phyloP scores from a whole-genome alignment of 768 basidiomycete species.

The Boletus sensibilis region DNA sequence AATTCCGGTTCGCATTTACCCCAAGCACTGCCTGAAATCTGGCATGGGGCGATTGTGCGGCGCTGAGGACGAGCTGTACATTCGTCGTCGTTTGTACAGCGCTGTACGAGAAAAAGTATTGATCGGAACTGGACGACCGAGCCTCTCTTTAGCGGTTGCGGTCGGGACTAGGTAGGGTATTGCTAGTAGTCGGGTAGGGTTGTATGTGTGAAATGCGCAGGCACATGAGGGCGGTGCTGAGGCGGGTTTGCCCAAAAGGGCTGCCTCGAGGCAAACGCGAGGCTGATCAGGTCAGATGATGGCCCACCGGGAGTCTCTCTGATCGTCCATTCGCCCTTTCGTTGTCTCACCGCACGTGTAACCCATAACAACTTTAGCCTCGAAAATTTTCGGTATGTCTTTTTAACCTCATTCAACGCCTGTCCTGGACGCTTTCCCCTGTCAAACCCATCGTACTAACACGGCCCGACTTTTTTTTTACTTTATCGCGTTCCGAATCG shows the following conservation, averaged over 20 bases:
- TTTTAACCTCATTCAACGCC: background rate
- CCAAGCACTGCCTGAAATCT: background rate
- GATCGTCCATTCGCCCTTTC: background rate
- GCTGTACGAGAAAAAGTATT: background rate
- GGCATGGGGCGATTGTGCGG: background rate
- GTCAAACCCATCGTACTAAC: slow-evolving; percentile 3
- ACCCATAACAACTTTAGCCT: background rate
- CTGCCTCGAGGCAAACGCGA: slow-evolving; percentile 29
- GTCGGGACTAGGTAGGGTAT: background rate
- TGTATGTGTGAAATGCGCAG: background rate
- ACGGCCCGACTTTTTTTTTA: slow-evolving; percentile 1
- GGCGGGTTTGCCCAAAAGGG: slow-evolving; percentile 3
- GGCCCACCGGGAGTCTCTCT: background rate
- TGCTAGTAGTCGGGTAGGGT: background rate
- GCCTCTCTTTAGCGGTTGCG: background rate
- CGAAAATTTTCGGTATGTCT: slow-evolving; percentile 10
- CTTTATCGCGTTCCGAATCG: slow-evolving; percentile 20
- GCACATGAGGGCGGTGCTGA: slow-evolving; percentile 4
- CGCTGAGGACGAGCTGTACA: background rate
- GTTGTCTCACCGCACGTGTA: slow-evolving; percentile 11
- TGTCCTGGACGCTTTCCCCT: background rate
- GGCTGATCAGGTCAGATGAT: slow-evolving; percentile 15
- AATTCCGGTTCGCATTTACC: background rate
- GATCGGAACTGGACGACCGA: background rate
- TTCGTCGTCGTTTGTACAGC: background rate